Evolutionary conservation across 352 stramenopile genomes (phyloP).

Genomic region (Phytophthora constricta): DNA sequence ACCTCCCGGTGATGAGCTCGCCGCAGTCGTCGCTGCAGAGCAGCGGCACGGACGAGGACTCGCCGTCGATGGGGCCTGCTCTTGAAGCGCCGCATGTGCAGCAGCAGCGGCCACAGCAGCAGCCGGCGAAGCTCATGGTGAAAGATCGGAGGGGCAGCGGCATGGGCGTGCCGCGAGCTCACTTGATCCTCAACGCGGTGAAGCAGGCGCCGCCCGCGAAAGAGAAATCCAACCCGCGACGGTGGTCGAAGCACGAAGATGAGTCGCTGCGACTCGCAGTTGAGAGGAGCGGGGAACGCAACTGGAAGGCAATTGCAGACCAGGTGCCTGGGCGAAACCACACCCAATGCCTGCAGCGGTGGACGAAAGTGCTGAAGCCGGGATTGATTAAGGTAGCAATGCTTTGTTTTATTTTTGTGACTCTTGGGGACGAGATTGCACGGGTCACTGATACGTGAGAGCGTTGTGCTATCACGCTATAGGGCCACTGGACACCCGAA

Average conservation of each 20-base stretch:
- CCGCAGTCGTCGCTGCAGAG: constrained; percentile 23
- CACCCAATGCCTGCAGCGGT: constrained; percentile 93
- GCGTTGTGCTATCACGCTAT: constrained; percentile 9
- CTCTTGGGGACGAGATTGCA: too few species aligned
- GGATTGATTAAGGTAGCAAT: constrained; percentile 90
- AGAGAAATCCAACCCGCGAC: constrained; percentile 84
- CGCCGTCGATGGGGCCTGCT: constrained; percentile 16
- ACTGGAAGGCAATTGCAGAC: constrained; percentile 93
- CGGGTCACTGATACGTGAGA: constrained; percentile 2
- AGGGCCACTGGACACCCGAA: constrained; percentile 93
- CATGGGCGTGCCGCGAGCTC: constrained; percentile 74
- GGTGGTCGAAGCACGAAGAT: constrained; percentile 88
- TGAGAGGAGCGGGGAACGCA: constrained; percentile 86
- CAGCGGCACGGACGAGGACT: constrained; percentile 36
- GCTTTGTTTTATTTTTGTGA: neutral
- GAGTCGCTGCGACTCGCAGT: constrained; percentile 84
- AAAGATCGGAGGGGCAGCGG: constrained; percentile 79
- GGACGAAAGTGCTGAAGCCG: constrained; percentile 94
- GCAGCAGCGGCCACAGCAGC: constrained; percentile 36
- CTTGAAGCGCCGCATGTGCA: constrained; percentile 20
- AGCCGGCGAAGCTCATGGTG: constrained; percentile 65
- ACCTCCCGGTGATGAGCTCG: constrained; percentile 20
- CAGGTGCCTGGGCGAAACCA: constrained; percentile 92
- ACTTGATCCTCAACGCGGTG: constrained; percentile 77
- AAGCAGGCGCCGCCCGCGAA: constrained; percentile 82